These are phyloP conservation scores for Wallacemonas sp. DNA, from an alignment of 208 protist species.

Conservation along the genomic window DNA sequence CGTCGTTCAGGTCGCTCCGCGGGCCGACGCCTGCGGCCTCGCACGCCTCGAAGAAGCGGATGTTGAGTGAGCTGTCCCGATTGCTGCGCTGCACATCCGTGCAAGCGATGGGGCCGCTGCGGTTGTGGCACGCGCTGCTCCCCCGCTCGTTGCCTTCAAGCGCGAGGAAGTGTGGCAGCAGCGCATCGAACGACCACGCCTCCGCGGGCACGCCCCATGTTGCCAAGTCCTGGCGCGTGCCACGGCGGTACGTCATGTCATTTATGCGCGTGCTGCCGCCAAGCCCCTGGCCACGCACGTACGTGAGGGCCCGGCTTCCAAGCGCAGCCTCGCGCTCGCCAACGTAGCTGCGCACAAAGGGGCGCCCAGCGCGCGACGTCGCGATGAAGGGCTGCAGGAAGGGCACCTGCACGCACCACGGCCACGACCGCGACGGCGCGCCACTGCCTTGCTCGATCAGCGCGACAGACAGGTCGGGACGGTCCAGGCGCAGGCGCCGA, in stretches of 20 bases:
- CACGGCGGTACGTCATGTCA: constrained; percentile 73
- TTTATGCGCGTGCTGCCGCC: constrained; percentile 60
- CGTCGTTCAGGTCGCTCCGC: constrained; percentile 56
- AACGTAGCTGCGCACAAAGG: constrained; percentile 29
- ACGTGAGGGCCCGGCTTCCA: constrained; percentile 40
- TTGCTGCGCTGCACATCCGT: constrained; percentile 52
- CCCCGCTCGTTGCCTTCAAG: constrained; percentile 45
- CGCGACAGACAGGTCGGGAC: constrained; percentile 49
- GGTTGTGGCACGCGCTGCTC: constrained; percentile 27
- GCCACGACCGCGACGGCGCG: constrained; percentile 23
- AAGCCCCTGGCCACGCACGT: constrained; percentile 47
- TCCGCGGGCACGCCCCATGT: constrained; percentile 30
- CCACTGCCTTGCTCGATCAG: constrained; percentile 63
- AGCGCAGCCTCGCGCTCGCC: constrained; percentile 36
- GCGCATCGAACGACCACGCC: constrained; percentile 51
- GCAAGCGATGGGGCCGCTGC: constrained; percentile 42
- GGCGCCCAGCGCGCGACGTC: constrained; percentile 15
- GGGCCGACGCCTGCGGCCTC: constrained; percentile 60
- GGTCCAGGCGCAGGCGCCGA: constrained; percentile 44
- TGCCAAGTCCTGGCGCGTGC: constrained; percentile 21
- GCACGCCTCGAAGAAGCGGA: constrained; percentile 84
- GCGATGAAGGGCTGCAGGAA: constrained; percentile 57
- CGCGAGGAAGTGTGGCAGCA: constrained; percentile 49
- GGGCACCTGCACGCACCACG: constrained; percentile 46
- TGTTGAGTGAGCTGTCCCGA: constrained; percentile 61